Evolutionary conservation across 2,329 filamentous ascomycete species (phyloP).

Genomic region (Aspergillus sp.): DNA sequence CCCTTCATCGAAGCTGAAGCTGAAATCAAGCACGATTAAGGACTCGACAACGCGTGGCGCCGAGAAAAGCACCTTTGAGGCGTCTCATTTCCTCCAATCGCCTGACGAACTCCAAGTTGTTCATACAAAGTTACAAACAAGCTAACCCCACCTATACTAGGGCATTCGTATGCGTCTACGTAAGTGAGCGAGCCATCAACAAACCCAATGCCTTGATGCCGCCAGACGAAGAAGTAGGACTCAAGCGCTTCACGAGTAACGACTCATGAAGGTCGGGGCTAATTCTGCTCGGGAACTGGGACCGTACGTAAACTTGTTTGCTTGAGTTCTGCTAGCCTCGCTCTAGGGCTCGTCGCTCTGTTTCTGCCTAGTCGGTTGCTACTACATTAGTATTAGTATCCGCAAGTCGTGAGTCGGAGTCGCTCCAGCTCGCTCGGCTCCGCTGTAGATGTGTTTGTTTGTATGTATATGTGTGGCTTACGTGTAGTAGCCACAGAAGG

Average conservation of each 20-base stretch:
- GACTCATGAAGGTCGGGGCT: no score
- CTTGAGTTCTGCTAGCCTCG: neutral
- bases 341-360: neutral
- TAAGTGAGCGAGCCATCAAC: constrained; percentile 15
- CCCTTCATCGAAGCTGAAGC: no score
- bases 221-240: neutral
- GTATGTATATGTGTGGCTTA: constrained; percentile 1
- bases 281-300: no score
- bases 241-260: no score
- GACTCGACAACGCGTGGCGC: neutral
- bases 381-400: neutral
- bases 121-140: neutral
- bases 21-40: no score
- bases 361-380: neutral
- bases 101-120: neutral
- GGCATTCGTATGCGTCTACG: constrained; percentile 26
- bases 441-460: no score
- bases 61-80: neutral
- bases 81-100: neutral
- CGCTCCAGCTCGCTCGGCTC: neutral
- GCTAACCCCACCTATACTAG: constrained; percentile 8
- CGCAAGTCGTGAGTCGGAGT: neutral
- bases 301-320: no score
- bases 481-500: neutral
- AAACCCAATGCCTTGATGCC: neutral